Evolutionary conservation across 202 grass and related monocot genomes (phyloP).

Genomic region (Zoysia matrella): DNA sequence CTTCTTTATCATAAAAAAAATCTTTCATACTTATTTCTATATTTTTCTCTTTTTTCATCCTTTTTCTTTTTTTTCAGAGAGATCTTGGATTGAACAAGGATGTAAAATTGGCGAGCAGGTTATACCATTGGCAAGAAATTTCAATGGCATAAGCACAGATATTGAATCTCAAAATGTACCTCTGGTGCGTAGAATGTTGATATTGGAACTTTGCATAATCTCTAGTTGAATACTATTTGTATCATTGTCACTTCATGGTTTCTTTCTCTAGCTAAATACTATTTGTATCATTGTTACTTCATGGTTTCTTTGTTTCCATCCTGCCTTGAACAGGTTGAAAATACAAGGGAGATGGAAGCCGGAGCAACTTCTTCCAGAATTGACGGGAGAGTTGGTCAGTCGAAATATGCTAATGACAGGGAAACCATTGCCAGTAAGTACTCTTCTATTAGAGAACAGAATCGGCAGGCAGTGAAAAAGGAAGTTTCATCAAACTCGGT

Average conservation of each 20-base stretch:
- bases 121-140: constrained; percentile 97
- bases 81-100: constrained; percentile 93
- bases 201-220: background rate
- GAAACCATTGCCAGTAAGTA: constrained; percentile 83
- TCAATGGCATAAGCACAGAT: constrained; percentile 72
- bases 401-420: constrained; percentile 66
- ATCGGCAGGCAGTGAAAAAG: constrained; percentile 50
- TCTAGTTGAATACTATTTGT: constrained; percentile 7
- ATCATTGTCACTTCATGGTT: constrained; percentile 15
- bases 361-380: constrained; percentile 55
- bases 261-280: constrained; percentile 14
- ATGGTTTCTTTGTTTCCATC: constrained; percentile 21
- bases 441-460: constrained; percentile 76
- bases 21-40: background rate
- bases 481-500: constrained; percentile 67
- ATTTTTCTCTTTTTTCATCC: background rate
- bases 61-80: constrained; percentile 66
- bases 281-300: background rate
- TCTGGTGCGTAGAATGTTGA: constrained; percentile 45
- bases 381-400: constrained; percentile 46
- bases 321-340: constrained; percentile 57
- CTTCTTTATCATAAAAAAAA: background rate
- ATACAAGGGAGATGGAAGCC: constrained; percentile 62
- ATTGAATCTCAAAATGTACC: constrained; percentile 70
- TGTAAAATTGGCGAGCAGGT: constrained; percentile 95